phyloP scores from a whole-genome alignment of 2,329 filamentous ascomycete genomes.

The Juglanconis oblonga region DNA sequence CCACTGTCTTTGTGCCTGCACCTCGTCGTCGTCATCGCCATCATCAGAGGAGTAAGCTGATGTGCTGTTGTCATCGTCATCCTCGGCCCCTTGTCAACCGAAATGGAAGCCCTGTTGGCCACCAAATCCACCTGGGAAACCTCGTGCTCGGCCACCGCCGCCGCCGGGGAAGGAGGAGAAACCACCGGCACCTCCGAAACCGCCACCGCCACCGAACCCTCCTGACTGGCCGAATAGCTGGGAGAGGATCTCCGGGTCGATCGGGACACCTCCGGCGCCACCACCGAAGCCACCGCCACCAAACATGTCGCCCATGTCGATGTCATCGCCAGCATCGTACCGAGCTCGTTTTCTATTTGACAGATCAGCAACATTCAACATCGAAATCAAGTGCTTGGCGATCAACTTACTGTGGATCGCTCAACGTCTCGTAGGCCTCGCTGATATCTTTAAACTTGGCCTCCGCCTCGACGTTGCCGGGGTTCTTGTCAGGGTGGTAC shows the following conservation, averaged over 20 bases:
- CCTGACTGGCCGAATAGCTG: constrained; percentile 76
- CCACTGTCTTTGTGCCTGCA: constrained; percentile 17
- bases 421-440: constrained; percentile 94
- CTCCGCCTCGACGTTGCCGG: constrained; percentile 77
- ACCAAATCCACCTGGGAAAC: constrained; percentile 22
- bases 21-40: not conserved
- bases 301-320: constrained; percentile 86
- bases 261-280: constrained; percentile 51
- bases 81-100: constrained; percentile 43
- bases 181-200: constrained; percentile 51
- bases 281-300: constrained; percentile 60
- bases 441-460: constrained; percentile 96
- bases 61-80: constrained; percentile 32
- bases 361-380: constrained; percentile 28
- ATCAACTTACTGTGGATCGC: constrained; percentile 77
- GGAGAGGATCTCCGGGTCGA: constrained; percentile 76
- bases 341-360: constrained; percentile 68
- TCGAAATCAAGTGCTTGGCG: not conserved
- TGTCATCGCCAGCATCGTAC: constrained; percentile 90
- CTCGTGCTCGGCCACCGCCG: too few species aligned
- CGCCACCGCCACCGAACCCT: constrained; percentile 50
- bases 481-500: constrained; percentile 98
- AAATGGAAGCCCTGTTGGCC: constrained; percentile 35
- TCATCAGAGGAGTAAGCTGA: constrained; percentile 16
- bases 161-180: constrained; percentile 25